Evolutionary conservation across 495 filamentous ascomycete species (phyloP).

Genomic region (Annulohypoxylon bovei): DNA sequence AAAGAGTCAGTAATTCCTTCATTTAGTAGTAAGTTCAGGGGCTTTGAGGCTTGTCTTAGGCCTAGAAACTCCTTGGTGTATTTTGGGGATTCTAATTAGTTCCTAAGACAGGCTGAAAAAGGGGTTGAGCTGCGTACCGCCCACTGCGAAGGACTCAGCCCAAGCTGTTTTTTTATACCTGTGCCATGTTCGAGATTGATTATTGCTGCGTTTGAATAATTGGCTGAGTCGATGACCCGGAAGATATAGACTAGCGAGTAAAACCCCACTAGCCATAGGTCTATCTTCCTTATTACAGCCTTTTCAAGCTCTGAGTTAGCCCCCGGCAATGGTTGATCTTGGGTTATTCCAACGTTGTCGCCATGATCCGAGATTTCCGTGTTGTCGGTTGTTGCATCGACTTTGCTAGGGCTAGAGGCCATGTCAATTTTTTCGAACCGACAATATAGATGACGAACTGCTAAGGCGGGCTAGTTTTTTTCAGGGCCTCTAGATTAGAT

Average conservation of each 20-base stretch:
- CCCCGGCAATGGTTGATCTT: not conserved
- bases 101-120: no score
- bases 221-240: slow-evolving; percentile 53
- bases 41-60: not conserved
- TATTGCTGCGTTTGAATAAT: slow-evolving; percentile 59
- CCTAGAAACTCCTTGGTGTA: no score
- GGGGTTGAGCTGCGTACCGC: slow-evolving; percentile 12
- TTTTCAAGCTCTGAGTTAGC: slow-evolving; percentile 39
- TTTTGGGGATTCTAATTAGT: no score
- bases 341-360: not conserved
- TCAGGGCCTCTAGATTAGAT: not conserved
- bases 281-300: slow-evolving; percentile 51
- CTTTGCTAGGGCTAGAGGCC: slow-evolving; percentile 8
- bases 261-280: slow-evolving; percentile 56
- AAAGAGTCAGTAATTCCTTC: not conserved
- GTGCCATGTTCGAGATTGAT: slow-evolving; percentile 59
- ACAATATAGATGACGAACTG: not conserved
- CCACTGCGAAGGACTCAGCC: slow-evolving; percentile 52
- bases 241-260: slow-evolving; percentile 58
- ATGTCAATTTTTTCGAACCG: not conserved
- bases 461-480: not conserved
- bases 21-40: not conserved
- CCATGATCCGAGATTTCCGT: not conserved
- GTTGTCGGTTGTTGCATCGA: slow-evolving; percentile 3
- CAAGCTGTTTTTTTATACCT: slow-evolving; percentile 56